Percentiles rank a stretch among this genome's conserved stretches.
These are phyloP conservation scores for Tolypocladium paradoxum DNA, from an alignment of 2,329 filamentous ascomycete species.

Conservation along the genomic window DNA sequence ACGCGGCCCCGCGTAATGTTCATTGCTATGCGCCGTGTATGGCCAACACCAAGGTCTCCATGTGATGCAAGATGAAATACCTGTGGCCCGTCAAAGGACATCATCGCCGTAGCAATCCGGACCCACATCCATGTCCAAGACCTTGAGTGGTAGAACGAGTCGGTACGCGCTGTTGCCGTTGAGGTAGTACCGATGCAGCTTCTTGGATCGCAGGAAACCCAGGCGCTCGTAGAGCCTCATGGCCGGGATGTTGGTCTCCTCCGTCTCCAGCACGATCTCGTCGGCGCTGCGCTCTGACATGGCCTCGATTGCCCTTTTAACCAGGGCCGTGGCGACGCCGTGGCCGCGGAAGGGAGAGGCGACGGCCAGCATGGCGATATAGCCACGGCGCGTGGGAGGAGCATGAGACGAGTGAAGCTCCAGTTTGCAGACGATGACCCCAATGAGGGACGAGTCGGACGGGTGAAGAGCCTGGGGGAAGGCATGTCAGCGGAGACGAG, in stretches of 20 bases:
- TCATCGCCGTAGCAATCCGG: constrained; percentile 24
- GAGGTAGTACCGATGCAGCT: constrained; percentile 87
- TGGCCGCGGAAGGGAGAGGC: constrained; percentile 66
- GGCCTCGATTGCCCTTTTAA: constrained; percentile 81
- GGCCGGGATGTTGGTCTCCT: constrained; percentile 81
- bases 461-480: constrained; percentile 45
- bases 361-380: constrained; percentile 98
- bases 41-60: no score
- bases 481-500: constrained; percentile 2
- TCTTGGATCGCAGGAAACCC: constrained; percentile 86
- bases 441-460: constrained; percentile 56
- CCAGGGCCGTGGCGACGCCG: constrained; percentile 80
- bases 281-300: constrained; percentile 81
- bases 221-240: constrained; percentile 89
- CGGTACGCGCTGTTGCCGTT: constrained; percentile 94
- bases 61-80: not conserved
- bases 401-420: constrained; percentile 82
- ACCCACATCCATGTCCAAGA: constrained; percentile 28
- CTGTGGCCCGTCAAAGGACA: constrained; percentile 4
- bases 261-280: constrained; percentile 92
- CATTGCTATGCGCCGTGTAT: not conserved
- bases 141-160: constrained; percentile 69
- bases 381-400: constrained; percentile 63
- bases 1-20: constrained; percentile 4
- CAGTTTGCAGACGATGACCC: constrained; percentile 90